These are phyloP conservation scores for Xylaria sp. DNA, from an alignment of 2,329 filamentous ascomycete genomes.

Conservation along the genomic window DNA sequence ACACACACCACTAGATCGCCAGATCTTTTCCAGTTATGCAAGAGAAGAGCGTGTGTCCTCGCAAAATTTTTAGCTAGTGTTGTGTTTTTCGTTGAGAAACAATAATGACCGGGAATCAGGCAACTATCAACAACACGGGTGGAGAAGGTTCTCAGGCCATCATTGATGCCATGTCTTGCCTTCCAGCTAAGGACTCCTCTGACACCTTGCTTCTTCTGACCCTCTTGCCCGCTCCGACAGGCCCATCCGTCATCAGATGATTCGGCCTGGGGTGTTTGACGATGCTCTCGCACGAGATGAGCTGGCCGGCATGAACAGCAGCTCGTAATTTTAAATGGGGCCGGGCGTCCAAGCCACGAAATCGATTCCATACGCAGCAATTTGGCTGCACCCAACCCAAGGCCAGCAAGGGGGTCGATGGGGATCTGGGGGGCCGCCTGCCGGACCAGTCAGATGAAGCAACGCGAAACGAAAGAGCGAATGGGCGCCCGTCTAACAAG, in stretches of 20 bases:
- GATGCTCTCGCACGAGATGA: background rate
- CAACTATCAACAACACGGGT: too few species aligned
- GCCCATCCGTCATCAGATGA: background rate
- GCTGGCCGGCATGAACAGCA: slow-evolving; percentile 7
- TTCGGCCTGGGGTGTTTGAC: background rate
- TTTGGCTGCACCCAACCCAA: slow-evolving; percentile 23
- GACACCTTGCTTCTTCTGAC: background rate
- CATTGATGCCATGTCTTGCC: background rate
- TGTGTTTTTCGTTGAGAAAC: background rate
- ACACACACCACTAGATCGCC: background rate
- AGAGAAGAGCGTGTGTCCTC: background rate
- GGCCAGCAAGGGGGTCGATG: slow-evolving; percentile 14
- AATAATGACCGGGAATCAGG: background rate
- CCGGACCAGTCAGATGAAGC: background rate
- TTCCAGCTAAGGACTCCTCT: background rate
- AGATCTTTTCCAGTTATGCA: background rate
- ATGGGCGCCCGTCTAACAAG: background rate
- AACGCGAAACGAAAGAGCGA: slow-evolving; percentile 21
- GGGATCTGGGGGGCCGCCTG: slow-evolving; percentile 2
- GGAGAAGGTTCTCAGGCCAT: background rate
- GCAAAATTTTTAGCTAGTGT: background rate
- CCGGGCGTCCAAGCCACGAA: background rate
- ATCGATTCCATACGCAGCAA: slow-evolving; percentile 3
- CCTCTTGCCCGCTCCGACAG: background rate
- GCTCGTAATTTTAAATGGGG: slow-evolving; percentile 25